Conservation (phyloP, 768 basidiomycete genomes). For the Paxillus involutus region DNA sequence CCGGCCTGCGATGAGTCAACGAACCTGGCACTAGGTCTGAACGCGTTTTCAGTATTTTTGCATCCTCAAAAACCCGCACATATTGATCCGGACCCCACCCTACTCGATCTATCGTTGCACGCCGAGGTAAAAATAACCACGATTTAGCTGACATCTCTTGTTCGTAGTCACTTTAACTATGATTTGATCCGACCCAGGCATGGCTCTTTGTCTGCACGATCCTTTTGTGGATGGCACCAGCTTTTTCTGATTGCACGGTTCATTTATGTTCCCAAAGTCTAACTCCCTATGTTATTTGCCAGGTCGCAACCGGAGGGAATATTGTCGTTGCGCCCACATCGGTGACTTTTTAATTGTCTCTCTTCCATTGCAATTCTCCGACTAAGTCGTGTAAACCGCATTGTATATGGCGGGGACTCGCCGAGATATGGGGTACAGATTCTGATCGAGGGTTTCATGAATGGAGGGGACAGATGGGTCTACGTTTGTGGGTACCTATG, state of each 20-base stretch:
- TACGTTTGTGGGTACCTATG: constrained; percentile 11
- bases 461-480: not conserved
- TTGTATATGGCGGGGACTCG: not conserved
- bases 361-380: constrained; percentile 14
- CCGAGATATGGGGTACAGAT: constrained; percentile 25
- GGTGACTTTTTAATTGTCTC: not conserved
- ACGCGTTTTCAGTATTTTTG: too few species aligned
- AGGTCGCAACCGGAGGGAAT: constrained; percentile 11
- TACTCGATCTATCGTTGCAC: not conserved
- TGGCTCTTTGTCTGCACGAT: constrained; percentile 10
- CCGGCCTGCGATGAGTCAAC: not conserved
- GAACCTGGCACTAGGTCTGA: not conserved
- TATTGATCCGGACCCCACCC: not conserved
- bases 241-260: constrained; percentile 8
- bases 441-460: constrained; percentile 4
- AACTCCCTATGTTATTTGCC: constrained; percentile 6
- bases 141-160: constrained; percentile 6
- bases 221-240: constrained; percentile 7
- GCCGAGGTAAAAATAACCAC: constrained; percentile 10
- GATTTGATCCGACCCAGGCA: constrained; percentile 30
- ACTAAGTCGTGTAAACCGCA: constrained; percentile 14
- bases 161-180: constrained; percentile 5
- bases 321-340: constrained; percentile 6
- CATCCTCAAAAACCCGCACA: too few species aligned
- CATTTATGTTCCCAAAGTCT: constrained; percentile 1